A percentile compares a stretch with the other conserved stretches of the same genome.
Conservation (phyloP, 2,329 filamentous ascomycete species). For the Salinomyces thailandicus region DNA sequence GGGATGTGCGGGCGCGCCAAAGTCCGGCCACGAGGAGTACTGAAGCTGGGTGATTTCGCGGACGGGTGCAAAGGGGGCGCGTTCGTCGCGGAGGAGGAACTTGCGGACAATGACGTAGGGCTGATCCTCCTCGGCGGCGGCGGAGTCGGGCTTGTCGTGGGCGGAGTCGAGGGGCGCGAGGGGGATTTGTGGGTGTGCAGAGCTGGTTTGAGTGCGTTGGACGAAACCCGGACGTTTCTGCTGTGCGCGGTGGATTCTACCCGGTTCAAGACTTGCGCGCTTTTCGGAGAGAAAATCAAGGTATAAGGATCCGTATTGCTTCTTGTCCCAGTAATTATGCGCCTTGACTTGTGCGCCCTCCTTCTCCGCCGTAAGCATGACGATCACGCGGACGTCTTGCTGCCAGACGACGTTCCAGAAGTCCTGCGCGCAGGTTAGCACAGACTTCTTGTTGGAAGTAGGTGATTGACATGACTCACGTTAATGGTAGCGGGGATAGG, state of each 20-base stretch:
- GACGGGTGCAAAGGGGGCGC: conserved; percentile 71
- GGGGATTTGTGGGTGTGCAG: conserved; percentile 22
- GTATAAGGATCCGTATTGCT: conserved; percentile 65
- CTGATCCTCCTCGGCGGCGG: conserved; percentile 37
- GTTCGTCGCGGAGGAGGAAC: conserved; percentile 68
- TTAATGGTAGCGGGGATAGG: conserved; percentile 86
- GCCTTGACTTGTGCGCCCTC: conserved; percentile 93
- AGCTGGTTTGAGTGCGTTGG: conserved; percentile 28
- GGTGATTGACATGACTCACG: conserved; percentile 42
- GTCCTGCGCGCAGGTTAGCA: conserved; percentile 48
- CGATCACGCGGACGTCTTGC: conserved; percentile 85
- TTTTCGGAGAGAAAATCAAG: conserved; percentile 72
- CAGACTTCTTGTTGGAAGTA: neutral
- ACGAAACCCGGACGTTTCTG: conserved; percentile 27
- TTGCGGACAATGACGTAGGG: conserved; percentile 77
- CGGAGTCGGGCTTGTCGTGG: conserved; percentile 11
- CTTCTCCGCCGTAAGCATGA: conserved; percentile 90
- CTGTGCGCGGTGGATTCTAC: conserved; percentile 40
- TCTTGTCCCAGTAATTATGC: conserved; percentile 80
- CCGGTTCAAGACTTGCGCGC: conserved; percentile 62
- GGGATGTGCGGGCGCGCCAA: conserved; percentile 83
- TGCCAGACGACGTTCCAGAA: conserved; percentile 99
- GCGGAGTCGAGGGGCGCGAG: conserved; percentile 18
- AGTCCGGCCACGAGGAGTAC: conserved; percentile 95
- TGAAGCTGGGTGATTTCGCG: conserved; percentile 91